These are phyloP conservation scores for Aspergillus jensenii DNA, from an alignment of 2,329 filamentous ascomycete species.

Conservation along the genomic window DNA sequence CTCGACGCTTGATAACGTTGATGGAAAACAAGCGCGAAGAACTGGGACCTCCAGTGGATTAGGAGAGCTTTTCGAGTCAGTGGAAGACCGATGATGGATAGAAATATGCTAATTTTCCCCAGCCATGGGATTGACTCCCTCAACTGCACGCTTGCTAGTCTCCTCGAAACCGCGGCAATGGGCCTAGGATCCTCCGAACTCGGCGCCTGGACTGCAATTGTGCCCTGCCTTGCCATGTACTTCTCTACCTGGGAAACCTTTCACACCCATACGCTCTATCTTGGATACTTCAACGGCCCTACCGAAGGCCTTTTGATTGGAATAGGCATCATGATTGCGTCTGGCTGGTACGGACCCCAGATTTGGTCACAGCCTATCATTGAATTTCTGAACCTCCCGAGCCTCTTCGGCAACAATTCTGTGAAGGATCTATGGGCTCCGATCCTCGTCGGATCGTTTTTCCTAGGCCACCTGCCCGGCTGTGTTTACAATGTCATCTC, in stretches of 20 bases:
- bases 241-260: slow-evolving; percentile 99
- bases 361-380: slow-evolving; percentile 80
- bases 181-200: slow-evolving; percentile 79
- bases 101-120: slow-evolving; percentile 24
- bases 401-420: slow-evolving; percentile 67
- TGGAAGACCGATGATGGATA: slow-evolving; percentile 18
- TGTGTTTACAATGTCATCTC: slow-evolving; percentile 83
- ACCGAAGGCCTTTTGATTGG: slow-evolving; percentile 94
- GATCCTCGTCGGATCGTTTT: slow-evolving; percentile 64
- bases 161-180: slow-evolving; percentile 91
- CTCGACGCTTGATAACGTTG: slow-evolving; percentile 98
- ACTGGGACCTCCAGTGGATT: slow-evolving; percentile 93
- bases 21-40: slow-evolving; percentile 93
- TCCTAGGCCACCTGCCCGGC: slow-evolving; percentile 77
- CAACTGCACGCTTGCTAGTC: slow-evolving; percentile 90
- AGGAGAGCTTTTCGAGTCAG: slow-evolving; percentile 89
- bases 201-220: slow-evolving; percentile 86
- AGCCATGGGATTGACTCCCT: slow-evolving; percentile 95
- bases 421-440: slow-evolving; percentile 87
- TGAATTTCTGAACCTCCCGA: slow-evolving; percentile 64
- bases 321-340: slow-evolving; percentile 79
- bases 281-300: slow-evolving; percentile 94
- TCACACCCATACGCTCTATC: slow-evolving; percentile 94
- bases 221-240: slow-evolving; percentile 95
- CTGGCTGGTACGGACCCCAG: slow-evolving; percentile 81